Evolutionary conservation across 2,329 filamentous ascomycete species (phyloP), one percentile per base, ranked within the genome.

Genomic region (Penicillium sp.): DNA sequence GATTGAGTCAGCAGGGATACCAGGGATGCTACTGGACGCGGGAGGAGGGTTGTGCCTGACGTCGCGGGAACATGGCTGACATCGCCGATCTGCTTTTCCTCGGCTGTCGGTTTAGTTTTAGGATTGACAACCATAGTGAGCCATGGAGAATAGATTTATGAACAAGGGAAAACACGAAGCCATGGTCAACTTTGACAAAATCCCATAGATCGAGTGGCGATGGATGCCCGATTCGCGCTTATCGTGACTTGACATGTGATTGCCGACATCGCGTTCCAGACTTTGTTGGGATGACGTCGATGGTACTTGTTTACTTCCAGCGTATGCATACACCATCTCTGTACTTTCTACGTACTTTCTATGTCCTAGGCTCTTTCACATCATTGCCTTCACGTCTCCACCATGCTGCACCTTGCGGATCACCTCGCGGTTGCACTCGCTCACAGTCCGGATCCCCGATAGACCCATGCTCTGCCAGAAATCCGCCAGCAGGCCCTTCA

Each of bases 401-500:
- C 60, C 58, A 54, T 73, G 68, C 40, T 70, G 63, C 13, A 72
- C 63, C 50, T 60, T 68, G 47, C 69, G 59, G 40, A 74, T 59
- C 56, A 65, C 61, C 27, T 58, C 62, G 25, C 69, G 61, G 31
- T 64, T 63, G 51, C 70, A 72, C 35, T 73, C 69, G 9, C 56
- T 55, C 30, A 73, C 58, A 64, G 59, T 69, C 11, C 61, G 56
- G 48, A 81, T 79, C 0, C 82, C 82, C 2, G 76, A 69, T 42
- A 84, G 66, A 1, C 78, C 78, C 77, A 85, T 80, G 8, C 74
- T 80, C 48, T 81, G 75, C 63, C 84, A 82, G 14, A 77, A 69
- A 63, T 80, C 84, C 24, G 69, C 79, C 44, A 82, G 63, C 16
- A 83, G 58, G 1, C 79, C 76, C 45, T 74, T 74, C 48, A 82